Conservation (phyloP, 768 basidiomycete genomes). For the Imleria badia region DNA sequence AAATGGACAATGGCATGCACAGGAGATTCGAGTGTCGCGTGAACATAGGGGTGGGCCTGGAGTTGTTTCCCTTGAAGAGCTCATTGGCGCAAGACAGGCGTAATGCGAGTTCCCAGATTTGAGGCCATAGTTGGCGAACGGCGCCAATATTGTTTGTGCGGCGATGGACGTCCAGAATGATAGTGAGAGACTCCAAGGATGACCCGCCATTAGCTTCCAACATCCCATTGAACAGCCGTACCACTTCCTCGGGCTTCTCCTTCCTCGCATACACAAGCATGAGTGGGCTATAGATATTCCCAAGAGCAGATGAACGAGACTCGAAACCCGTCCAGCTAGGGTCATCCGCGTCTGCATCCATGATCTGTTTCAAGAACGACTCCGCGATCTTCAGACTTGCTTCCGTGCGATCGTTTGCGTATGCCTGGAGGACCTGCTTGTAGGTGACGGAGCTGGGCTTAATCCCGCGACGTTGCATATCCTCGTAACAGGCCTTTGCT, state of each 20-base stretch:
- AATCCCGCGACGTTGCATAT: constrained; percentile 68
- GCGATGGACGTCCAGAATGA: constrained; percentile 73
- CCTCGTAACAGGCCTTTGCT: constrained; percentile 67
- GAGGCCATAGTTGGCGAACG: constrained; percentile 65
- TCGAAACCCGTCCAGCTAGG: constrained; percentile 40
- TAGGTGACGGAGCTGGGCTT: constrained; percentile 69
- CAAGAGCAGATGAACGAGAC: constrained; percentile 44
- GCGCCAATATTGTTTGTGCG: constrained; percentile 52
- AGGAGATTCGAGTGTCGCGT: constrained; percentile 54
- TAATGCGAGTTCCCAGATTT: constrained; percentile 59
- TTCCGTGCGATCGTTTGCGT: constrained; percentile 47
- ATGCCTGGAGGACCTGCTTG: constrained; percentile 62
- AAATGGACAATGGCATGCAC: constrained; percentile 76
- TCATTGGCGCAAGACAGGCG: constrained; percentile 37
- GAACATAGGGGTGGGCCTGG: constrained; percentile 2
- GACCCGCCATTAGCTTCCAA: constrained; percentile 55
- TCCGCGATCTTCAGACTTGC: constrained; percentile 61
- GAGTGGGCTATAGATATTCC: constrained; percentile 61
- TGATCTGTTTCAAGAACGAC: constrained; percentile 58
- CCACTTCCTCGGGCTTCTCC: constrained; percentile 50
- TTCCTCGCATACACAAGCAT: constrained; percentile 49
- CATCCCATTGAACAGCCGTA: constrained; percentile 54
- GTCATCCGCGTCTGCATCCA: constrained; percentile 35
- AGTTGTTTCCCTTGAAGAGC: constrained; percentile 31
- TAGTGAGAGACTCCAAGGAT: constrained; percentile 57